These are phyloP conservation scores for Candida frijolesensis DNA, from an alignment of 1,139 yeast species.

Conservation along the genomic window DNA sequence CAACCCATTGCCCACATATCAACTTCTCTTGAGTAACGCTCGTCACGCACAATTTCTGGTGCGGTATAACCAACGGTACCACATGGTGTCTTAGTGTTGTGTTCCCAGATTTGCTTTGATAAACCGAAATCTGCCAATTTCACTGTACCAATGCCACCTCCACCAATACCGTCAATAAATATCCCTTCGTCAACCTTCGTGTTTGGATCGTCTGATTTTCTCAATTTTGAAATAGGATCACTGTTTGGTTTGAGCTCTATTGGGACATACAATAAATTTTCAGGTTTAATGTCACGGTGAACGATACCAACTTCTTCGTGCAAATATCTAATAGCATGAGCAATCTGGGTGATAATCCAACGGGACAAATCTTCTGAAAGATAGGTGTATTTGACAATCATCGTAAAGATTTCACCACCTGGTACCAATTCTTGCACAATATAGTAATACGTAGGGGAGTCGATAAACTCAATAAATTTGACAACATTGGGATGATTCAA, in stretches of 20 bases:
- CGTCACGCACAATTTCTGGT: slow-evolving; percentile 61
- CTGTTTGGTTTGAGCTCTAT: slow-evolving; percentile 51
- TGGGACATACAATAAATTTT: slow-evolving; percentile 60
- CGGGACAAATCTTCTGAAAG: slow-evolving; percentile 57
- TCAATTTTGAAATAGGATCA: slow-evolving; percentile 40
- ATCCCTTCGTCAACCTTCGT: slow-evolving; percentile 56
- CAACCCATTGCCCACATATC: slow-evolving; percentile 70
- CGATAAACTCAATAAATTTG: slow-evolving; percentile 50
- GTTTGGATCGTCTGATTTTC: slow-evolving; percentile 50
- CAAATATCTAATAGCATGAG: slow-evolving; percentile 48
- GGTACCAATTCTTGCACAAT: slow-evolving; percentile 54
- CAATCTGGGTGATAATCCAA: slow-evolving; percentile 55
- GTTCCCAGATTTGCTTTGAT: slow-evolving; percentile 58
- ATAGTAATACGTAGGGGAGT: slow-evolving; percentile 50
- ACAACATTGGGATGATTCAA: slow-evolving; percentile 53
- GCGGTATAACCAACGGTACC: slow-evolving; percentile 68
- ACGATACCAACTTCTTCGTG: slow-evolving; percentile 61
- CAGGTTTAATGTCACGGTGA: slow-evolving; percentile 61
- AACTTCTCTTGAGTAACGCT: slow-evolving; percentile 60
- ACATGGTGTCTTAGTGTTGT: slow-evolving; percentile 63
- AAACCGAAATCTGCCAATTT: slow-evolving; percentile 62
- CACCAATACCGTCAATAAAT: slow-evolving; percentile 49
- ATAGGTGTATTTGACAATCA: slow-evolving; percentile 58
- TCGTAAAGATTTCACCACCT: slow-evolving; percentile 62
- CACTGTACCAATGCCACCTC: slow-evolving; percentile 54